Conservation (phyloP, 129 eudicot genomes). For the Flaveria robusta region DNA sequence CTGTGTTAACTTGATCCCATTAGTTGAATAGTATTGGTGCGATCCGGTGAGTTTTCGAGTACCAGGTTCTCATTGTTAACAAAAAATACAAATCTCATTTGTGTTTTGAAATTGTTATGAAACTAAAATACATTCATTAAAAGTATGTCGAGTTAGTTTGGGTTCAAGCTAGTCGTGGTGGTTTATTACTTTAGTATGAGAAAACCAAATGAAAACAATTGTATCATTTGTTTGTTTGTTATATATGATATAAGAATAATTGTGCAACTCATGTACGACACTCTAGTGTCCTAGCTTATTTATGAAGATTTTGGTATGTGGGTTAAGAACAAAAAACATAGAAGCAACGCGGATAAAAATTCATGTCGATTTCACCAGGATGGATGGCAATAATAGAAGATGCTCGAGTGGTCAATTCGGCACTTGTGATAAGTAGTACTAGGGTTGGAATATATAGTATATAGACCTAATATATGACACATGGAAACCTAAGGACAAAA, state of each 20-base stretch:
- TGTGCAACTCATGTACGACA: neutral
- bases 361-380: neutral
- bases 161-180: neutral
- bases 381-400: conserved; percentile 48
- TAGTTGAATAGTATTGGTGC: too few species aligned
- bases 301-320: neutral
- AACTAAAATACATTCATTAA: neutral
- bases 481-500: conserved; percentile 26
- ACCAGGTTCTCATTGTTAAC: neutral
- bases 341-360: neutral
- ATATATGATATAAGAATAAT: neutral
- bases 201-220: neutral
- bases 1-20: too few species aligned
- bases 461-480: conserved; percentile 20
- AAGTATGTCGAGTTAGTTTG: neutral
- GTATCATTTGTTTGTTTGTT: neutral
- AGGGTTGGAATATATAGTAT: conserved; percentile 31
- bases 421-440: neutral
- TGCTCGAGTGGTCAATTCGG: conserved; percentile 44
- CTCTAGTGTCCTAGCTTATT: neutral
- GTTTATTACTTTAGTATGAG: neutral
- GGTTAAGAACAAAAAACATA: neutral
- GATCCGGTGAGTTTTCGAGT: too few species aligned
- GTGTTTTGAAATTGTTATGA: neutral
- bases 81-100: neutral